Base-by-base conservation (phyloP, 768 basidiomycete genomes). In the Asterophora lycoperdoides region DNA sequence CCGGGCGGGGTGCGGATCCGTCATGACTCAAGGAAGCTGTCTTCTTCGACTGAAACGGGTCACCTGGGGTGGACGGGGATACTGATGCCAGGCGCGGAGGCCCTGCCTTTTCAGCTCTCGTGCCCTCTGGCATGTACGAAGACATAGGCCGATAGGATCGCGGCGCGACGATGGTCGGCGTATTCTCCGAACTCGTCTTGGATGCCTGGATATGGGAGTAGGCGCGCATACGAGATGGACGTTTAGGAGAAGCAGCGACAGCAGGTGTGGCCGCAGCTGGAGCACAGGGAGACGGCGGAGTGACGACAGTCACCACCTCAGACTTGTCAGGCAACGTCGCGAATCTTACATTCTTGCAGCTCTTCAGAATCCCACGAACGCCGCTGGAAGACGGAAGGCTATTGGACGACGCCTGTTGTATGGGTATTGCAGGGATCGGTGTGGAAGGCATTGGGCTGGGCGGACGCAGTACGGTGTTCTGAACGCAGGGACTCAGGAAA, bases 281-380 rank as follows among this genome's bases (percentile, higher is more conserved):
- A 11, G 51, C 49, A 20, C 15, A 35, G 15, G 44, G 37, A 28
- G 17, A 23, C 18, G 42, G 30, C 19, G 5, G 23, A 19, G 32
- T 34, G 30, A 32, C 13, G 42, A 44, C 20, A 17, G 29, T 36
- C 9, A 49, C 34, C 9, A 29, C 44, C 18, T 18, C 34, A 13
- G 44, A 34, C 39, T 52, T 56, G 18, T 54, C 56, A 10, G 68
- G 68, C 35, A 68, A 55, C 37, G 65, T 65, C 11, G 69, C 69
- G 54, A 77, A 77, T 37, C 74, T 69, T 46, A 77, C 75, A 35
- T 64, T 74, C 50, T 71, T 75, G 59, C 58, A 64, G 46, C 60
- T 64, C 49, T 71, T 72, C 30, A 72, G 59, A 29, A 72, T 70
- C 33, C 70, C 65, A 18, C 66, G 63, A 19, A 64, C 58, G 15